Conservation (phyloP, 805 yeast genomes). For the Torulaspora gathmanii region DNA sequence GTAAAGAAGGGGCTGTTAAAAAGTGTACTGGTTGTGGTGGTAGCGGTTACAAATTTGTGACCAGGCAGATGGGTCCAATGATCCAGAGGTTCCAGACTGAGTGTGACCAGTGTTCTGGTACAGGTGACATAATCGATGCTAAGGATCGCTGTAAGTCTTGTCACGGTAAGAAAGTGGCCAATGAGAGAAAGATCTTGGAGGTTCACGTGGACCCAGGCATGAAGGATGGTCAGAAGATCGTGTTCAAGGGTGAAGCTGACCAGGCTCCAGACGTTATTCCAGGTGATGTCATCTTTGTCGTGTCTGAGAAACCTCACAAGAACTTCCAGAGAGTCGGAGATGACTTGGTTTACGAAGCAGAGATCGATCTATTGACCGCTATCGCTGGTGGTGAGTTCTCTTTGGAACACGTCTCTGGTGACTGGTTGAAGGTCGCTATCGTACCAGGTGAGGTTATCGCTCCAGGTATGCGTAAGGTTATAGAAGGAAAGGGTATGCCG, state of each 20-base stretch:
- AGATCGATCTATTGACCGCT: slow-evolving; percentile 88
- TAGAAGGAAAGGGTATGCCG: slow-evolving; percentile 98
- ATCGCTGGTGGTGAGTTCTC: slow-evolving; percentile 93
- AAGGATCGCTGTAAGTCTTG: slow-evolving; percentile 86
- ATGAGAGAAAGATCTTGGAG: slow-evolving; percentile 88
- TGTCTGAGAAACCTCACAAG: slow-evolving; percentile 85
- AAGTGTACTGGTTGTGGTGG: slow-evolving; percentile 87
- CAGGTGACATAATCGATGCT: slow-evolving; percentile 82
- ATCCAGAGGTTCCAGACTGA: slow-evolving; percentile 94
- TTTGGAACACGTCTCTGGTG: slow-evolving; percentile 87
- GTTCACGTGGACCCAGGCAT: slow-evolving; percentile 96
- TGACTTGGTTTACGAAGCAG: slow-evolving; percentile 79
- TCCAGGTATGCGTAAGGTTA: slow-evolving; percentile 75
- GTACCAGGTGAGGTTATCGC: slow-evolving; percentile 90
- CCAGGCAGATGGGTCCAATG: slow-evolving; percentile 99
- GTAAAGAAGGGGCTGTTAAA: slow-evolving; percentile 85
- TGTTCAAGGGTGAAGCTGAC: slow-evolving; percentile 94
- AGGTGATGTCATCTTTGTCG: slow-evolving; percentile 91
- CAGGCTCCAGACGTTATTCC: slow-evolving; percentile 93
- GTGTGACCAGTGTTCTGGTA: slow-evolving; percentile 89
- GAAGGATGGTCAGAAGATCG: slow-evolving; percentile 88
- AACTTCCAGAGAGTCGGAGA: slow-evolving; percentile 82
- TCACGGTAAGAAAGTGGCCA: slow-evolving; percentile 79
- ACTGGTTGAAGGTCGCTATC: slow-evolving; percentile 75
- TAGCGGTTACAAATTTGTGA: slow-evolving; percentile 82